Base-by-base conservation (phyloP, 225 moss, liverwort and hornwort species). In the Sphagnum contortum region DNA sequence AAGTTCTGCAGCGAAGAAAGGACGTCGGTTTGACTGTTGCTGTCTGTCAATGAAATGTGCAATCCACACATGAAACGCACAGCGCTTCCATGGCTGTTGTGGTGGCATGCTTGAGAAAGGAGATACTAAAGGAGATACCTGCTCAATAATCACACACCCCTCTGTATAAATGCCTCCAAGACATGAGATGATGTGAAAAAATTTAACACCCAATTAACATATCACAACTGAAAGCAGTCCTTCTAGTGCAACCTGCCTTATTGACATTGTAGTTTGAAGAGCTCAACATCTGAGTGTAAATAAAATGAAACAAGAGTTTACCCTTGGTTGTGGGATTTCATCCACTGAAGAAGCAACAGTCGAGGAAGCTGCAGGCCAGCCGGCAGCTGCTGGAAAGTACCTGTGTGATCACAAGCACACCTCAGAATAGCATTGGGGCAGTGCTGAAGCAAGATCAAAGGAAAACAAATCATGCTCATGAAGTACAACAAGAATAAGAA, bases 31-130 rank as follows among this genome's bases (percentile, higher is more conserved):
- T 55, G 88, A 6, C 70, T 91, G 87, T 70, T 94, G 94, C 72
- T 94, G 91, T 71, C 79, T 48, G 46, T 94, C 90, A 55, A 94
- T 94, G 68, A 90, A 94, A 65, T 81, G 94, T 3, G 94, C 94
- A 11, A 94, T 94, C 70, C 85, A 87, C 48, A 94, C 94, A 73
- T 94, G 94, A 60, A 53, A 80, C 48, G 94, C 91, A 76, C 94
- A 89, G 45, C 94, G 87, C 64, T 94, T 94, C 82, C 79, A 88
- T n/a, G 73, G 12, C 4, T 65, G 69, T 48, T 77, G 77, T 5
- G 71, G 44, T 50, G 79, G 82, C 68, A 83, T 64, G 29, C 1
- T 29, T 29, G 29, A 29, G 29, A 29, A 29, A 29, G 29, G 29
- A 29, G 29, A 1, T 60, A 81, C 48, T 62, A 63, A 88, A 0